A percentile compares a stretch with the other conserved stretches of the same genome.
Evolutionary conservation across 306 rosid species (phyloP).

Genomic region (Vigna reflexopilosa): DNA sequence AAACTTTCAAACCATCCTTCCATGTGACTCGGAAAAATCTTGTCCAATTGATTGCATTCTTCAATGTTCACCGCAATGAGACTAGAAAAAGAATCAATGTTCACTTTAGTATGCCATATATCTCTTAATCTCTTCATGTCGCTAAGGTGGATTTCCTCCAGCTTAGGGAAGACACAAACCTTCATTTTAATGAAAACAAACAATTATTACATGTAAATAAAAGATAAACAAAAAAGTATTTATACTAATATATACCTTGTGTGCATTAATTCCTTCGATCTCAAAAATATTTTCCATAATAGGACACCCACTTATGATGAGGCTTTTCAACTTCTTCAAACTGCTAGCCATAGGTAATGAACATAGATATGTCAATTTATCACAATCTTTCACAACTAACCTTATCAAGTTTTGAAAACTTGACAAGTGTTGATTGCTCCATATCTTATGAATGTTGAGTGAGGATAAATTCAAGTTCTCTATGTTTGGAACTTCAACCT

Average conservation of each 20-base stretch:
- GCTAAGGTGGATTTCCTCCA: slow-evolving; percentile 20
- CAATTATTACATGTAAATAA: background rate
- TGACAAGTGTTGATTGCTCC: background rate
- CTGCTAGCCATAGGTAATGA: slow-evolving; percentile 35
- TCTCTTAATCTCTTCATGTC: background rate
- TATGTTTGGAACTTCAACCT: slow-evolving; percentile 39
- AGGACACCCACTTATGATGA: slow-evolving; percentile 27
- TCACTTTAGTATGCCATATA: slow-evolving; percentile 18
- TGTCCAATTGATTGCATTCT: background rate
- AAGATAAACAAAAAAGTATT: background rate
- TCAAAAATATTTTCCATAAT: slow-evolving; percentile 35
- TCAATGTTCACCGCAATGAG: background rate
- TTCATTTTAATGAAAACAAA: background rate
- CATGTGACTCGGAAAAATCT: slow-evolving; percentile 29
- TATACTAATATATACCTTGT: slow-evolving; percentile 10
- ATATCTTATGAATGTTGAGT: background rate
- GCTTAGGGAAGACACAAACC: slow-evolving; percentile 23
- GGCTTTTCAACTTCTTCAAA: slow-evolving; percentile 42
- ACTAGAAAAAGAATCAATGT: slow-evolving; percentile 1
- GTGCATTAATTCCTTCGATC: background rate
- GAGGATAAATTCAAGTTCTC: slow-evolving; percentile 38
- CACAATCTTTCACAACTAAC: slow-evolving; percentile 4
- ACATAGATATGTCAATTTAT: background rate
- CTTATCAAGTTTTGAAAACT: background rate
- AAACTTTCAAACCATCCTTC: background rate